Evolutionary conservation across 2,329 filamentous ascomycete species (phyloP).

Genomic region (Colletotrichum spinosum): DNA sequence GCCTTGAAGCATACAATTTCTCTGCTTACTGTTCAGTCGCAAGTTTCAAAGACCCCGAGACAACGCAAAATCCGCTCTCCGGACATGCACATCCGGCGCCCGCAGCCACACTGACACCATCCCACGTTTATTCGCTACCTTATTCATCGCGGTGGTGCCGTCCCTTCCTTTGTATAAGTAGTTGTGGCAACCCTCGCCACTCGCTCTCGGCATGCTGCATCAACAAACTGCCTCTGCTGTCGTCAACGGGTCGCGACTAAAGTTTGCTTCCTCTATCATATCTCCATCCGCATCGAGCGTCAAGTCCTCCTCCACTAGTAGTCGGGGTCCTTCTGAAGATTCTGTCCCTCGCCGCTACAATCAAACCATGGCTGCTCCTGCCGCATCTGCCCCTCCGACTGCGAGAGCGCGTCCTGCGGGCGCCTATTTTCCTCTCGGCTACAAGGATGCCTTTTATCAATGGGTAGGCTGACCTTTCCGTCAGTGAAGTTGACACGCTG

Average conservation of each 20-base stretch:
- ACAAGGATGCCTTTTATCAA: slow-evolving; percentile 91
- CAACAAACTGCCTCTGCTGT: slow-evolving; percentile 53
- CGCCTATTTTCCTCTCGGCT: slow-evolving; percentile 83
- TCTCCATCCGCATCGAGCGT: slow-evolving; percentile 28
- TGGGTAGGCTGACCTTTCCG: slow-evolving; percentile 71
- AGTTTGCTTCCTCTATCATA: slow-evolving; percentile 42
- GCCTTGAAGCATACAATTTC: too few species aligned
- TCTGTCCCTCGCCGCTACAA: slow-evolving; percentile 28
- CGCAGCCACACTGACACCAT: slow-evolving; percentile 25
- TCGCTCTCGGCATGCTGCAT: slow-evolving; percentile 57
- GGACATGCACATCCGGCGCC: slow-evolving; percentile 21
- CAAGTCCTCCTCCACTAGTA: slow-evolving; percentile 24
- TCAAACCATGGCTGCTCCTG: slow-evolving; percentile 37
- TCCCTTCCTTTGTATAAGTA: slow-evolving; percentile 40
- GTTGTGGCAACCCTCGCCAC: slow-evolving; percentile 34
- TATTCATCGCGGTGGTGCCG: slow-evolving; percentile 29
- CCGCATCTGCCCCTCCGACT: slow-evolving; percentile 22
- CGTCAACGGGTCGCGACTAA: slow-evolving; percentile 55
- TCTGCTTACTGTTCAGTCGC: slow-evolving; percentile 32
- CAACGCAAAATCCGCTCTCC: slow-evolving; percentile 24
- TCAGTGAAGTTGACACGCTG: slow-evolving; percentile 7
- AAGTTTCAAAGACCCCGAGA: slow-evolving; percentile 31
- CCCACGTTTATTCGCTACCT: slow-evolving; percentile 7
- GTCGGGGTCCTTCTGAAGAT: slow-evolving; percentile 26
- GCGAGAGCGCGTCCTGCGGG: slow-evolving; percentile 42